Conservation (phyloP, 2,329 filamentous ascomycete species). For the Hansfordia pulvinata region DNA sequence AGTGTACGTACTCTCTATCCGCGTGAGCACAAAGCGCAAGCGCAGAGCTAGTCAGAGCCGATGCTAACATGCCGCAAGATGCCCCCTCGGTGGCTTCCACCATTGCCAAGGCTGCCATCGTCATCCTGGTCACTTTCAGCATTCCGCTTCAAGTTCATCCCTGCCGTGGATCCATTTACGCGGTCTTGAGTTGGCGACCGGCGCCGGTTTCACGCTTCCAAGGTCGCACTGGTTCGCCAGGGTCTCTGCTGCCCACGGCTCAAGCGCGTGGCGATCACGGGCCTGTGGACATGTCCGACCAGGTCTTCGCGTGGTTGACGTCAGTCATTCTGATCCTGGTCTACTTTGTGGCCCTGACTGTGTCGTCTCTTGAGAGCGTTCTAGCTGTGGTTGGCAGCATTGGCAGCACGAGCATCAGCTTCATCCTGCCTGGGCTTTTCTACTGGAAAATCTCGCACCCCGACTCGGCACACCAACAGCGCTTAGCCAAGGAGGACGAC, state of each 20-base stretch:
- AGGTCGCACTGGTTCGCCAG: conserved; percentile 24
- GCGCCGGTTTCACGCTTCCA: conserved; percentile 25
- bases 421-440: conserved; percentile 90
- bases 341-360: conserved; percentile 82
- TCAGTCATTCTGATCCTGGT: conserved; percentile 72
- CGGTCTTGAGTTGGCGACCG: conserved; percentile 86
- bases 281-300: conserved; percentile 61
- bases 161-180: conserved; percentile 87
- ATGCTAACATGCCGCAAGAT: conserved; percentile 26
- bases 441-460: conserved; percentile 97
- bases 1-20: conserved; percentile 48
- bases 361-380: conserved; percentile 78
- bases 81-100: conserved; percentile 69
- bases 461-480: conserved; percentile 74
- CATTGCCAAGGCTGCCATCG: conserved; percentile 88
- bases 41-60: too few relatives aligned
- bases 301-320: conserved; percentile 80
- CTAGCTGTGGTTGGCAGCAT: conserved; percentile 92
- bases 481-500: conserved; percentile 82
- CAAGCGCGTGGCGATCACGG: conserved; percentile 34
- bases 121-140: conserved; percentile 90
- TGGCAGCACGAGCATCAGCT: conserved; percentile 88
- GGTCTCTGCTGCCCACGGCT: conserved; percentile 25
- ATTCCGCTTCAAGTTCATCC: conserved; percentile 93
- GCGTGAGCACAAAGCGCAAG: conserved; percentile 2